Evolutionary conservation across 176 grass and related monocot species (phyloP).

Genomic region (Avena atlantica): DNA sequence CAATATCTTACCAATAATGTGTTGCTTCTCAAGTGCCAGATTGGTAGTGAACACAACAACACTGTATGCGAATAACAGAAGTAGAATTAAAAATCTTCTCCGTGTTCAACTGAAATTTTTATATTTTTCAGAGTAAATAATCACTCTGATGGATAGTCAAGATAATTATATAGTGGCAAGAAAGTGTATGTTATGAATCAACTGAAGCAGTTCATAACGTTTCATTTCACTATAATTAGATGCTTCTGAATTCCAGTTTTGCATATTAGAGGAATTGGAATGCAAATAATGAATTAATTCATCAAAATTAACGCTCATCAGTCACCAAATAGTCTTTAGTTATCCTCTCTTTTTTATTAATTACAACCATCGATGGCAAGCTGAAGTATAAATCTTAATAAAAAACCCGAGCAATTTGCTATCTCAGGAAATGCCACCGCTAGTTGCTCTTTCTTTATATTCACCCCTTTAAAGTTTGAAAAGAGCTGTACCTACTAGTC

Average conservation of each 20-base stretch:
- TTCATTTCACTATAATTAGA: constrained; percentile 4
- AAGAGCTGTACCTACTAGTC: constrained; percentile 17
- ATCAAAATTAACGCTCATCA: neutral
- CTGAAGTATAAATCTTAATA: constrained; percentile 5
- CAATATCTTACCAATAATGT: neutral
- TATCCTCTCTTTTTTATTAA: constrained; percentile 2
- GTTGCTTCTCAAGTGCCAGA: neutral
- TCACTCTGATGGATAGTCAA: neutral
- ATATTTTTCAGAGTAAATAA: neutral
- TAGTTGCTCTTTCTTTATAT: neutral
- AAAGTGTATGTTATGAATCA: neutral
- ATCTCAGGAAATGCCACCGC: neutral
- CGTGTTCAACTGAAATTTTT: neutral
- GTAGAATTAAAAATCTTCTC: neutral
- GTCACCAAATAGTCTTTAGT: neutral
- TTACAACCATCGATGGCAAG: constrained; percentile 4
- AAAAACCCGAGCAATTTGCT: constrained; percentile 7
- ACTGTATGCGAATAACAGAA: neutral
- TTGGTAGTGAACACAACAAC: neutral
- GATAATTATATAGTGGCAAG: neutral
- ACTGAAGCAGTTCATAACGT: neutral
- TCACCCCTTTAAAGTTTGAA: neutral
- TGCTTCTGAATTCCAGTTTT: constrained; percentile 26
- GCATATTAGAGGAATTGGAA: neutral
- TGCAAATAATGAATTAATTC: constrained; percentile 21